A percentile compares a stretch with the other conserved stretches of the same genome.
These are phyloP conservation scores for Protomyces pachydermus DNA, from an alignment of 1,139 yeast species.

Conservation along the genomic window DNA sequence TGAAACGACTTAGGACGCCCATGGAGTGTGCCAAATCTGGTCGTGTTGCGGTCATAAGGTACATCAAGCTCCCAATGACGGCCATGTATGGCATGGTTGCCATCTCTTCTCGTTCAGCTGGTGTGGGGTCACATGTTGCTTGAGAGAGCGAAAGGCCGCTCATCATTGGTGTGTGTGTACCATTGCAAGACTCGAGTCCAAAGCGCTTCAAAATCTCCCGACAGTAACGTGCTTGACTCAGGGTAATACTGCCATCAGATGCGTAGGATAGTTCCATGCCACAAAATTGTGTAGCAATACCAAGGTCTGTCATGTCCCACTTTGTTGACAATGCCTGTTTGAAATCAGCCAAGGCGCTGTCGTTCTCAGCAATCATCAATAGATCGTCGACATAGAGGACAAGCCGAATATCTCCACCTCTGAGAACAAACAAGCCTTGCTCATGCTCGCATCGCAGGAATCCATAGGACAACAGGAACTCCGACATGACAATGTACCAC, in stretches of 20 bases:
- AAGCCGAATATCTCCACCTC: background rate
- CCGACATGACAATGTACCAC: background rate
- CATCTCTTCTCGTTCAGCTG: background rate
- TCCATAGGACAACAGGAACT: background rate
- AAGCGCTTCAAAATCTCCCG: background rate
- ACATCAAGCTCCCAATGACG: background rate
- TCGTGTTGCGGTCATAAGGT: conserved; percentile 19
- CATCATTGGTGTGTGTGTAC: background rate
- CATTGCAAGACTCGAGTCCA: background rate
- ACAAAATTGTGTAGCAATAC: background rate
- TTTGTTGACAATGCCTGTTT: background rate
- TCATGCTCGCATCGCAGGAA: background rate
- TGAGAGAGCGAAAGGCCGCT: background rate
- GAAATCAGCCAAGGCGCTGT: background rate
- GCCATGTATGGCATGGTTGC: background rate
- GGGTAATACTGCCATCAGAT: background rate
- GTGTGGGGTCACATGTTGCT: background rate
- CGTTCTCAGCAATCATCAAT: background rate
- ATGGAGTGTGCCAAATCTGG: conserved; percentile 32
- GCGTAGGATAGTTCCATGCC: background rate
- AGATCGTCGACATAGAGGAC: background rate
- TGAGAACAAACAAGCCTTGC: background rate
- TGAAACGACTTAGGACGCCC: conserved; percentile 26
- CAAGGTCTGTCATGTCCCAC: background rate
- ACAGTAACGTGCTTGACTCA: background rate